Base-by-base conservation (phyloP, 108 stramenopile genomes). In the Cyclotella choctawhatcheeana region DNA sequence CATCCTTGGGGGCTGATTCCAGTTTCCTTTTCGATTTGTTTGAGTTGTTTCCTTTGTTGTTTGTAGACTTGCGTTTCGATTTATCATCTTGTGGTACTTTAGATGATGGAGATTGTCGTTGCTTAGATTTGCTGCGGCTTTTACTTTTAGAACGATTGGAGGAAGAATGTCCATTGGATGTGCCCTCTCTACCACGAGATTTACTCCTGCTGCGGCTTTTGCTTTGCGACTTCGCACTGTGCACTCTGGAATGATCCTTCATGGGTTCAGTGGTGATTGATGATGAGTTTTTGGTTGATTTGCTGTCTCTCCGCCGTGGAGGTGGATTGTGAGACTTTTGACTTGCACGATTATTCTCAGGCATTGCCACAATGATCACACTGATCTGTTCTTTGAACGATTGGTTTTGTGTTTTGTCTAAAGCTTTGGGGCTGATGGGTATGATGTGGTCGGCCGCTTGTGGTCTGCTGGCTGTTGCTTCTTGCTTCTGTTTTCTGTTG, bases 111-210 rank as follows among this genome's bases (percentile, higher is more conserved):
- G n/a, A n/a, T n/a, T n/a, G n/a, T 22, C 45, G 44, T 16, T 55
- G 21, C 35, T 37, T 74, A 13, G 74, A 74, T 29, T 74, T 74
- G 74, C 64, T 58, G 7, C 47, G 44, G 32, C 55, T 53, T 18
- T 74, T 65, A 27, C 51, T 40, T 48, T 27, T 50, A 4, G 48
- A 52, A 45, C 21, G 58, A 12, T 52, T 30, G 25, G 29, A 32
- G 14, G 33, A n/a, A 16, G 64, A 30, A 31, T 29, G 12, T 10
- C n/a, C 47, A 8, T 18, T 45, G 3, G 50, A 21, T 17, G 71
- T 1, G 21, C 32, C 55, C 7, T 64, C 73, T 44, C 62, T 40
- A 12, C 61, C 51, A 25, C 73, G 47, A 22, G 73, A 65, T 58
- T 65, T 73, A 52, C 62, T 64, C 62, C 72, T 71, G 37, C 32